phyloP scores from a whole-genome alignment of 1,284 basidiomycete genomes.

The Inonotus obliquus region DNA sequence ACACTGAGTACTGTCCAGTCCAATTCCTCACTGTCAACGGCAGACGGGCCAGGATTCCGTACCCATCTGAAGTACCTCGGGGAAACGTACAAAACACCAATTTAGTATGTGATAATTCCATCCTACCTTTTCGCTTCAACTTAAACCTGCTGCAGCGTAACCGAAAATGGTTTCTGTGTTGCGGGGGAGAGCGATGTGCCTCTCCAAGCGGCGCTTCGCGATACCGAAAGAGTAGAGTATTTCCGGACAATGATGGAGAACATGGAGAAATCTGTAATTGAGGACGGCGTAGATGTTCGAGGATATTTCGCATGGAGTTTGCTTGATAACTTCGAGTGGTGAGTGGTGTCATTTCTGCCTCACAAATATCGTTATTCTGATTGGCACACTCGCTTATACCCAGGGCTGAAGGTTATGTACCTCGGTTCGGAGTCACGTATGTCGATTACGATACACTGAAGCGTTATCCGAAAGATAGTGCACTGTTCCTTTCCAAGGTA shows the following conservation, averaged over 20 bases:
- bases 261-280: constrained; percentile 50
- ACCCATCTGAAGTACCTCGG: constrained; percentile 66
- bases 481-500: constrained; percentile 45
- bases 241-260: constrained; percentile 60
- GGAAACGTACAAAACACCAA: constrained; percentile 64
- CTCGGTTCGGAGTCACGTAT: constrained; percentile 62
- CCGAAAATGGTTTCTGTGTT: constrained; percentile 71
- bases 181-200: constrained; percentile 46
- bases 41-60: constrained; percentile 44
- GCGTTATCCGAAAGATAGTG: constrained; percentile 67
- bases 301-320: constrained; percentile 74
- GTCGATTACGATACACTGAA: constrained; percentile 69
- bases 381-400: background rate
- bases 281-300: constrained; percentile 62
- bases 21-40: background rate
- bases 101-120: constrained; percentile 34
- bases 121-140: background rate
- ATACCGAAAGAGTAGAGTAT: constrained; percentile 63
- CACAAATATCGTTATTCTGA: background rate
- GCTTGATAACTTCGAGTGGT: constrained; percentile 75
- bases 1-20: background rate
- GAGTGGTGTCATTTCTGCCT: background rate
- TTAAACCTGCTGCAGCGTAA: constrained; percentile 32
- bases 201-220: constrained; percentile 51
- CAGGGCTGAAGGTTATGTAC: constrained; percentile 54